Conservation (phyloP, 2,329 filamentous ascomycete species). For the Metarhizium brunneum region DNA sequence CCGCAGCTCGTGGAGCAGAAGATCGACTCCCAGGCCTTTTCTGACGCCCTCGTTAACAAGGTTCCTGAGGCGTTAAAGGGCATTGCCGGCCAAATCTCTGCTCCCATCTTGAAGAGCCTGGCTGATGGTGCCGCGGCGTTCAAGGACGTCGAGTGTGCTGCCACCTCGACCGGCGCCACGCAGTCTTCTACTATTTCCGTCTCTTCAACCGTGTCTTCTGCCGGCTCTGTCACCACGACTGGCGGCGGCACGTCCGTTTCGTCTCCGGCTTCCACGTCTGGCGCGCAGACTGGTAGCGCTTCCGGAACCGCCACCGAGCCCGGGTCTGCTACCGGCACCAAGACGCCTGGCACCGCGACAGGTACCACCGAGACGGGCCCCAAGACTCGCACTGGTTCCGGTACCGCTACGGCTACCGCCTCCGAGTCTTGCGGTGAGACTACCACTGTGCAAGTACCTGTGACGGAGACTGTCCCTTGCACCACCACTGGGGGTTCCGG, state of each 20-base stretch:
- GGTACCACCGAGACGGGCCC: neutral
- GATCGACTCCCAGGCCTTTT: neutral
- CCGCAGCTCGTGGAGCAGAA: neutral
- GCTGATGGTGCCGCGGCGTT: neutral
- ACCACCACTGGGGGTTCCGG: neutral
- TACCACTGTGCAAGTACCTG: neutral
- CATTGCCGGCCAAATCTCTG: neutral
- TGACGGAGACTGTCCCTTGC: neutral
- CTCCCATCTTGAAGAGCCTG: neutral
- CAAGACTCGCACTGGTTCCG: neutral
- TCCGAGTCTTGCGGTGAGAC: neutral
- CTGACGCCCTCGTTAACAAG: neutral
- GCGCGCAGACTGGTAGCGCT: neutral
- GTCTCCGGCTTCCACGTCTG: neutral
- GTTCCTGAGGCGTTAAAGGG: neutral
- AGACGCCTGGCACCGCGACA: neutral
- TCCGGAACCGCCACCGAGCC: neutral
- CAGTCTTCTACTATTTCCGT: neutral
- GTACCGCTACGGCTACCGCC: neutral
- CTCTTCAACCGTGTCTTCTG: neutral
- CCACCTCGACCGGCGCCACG: neutral
- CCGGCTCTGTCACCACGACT: neutral
- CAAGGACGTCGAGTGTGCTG: conserved; percentile 1
- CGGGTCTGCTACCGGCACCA: neutral
- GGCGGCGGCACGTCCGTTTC: neutral